A percentile compares a stretch with the other conserved stretches of the same genome.
Conservation (phyloP, 176 grass and related monocot species). For the Miscanthus lutarioriparius region DNA sequence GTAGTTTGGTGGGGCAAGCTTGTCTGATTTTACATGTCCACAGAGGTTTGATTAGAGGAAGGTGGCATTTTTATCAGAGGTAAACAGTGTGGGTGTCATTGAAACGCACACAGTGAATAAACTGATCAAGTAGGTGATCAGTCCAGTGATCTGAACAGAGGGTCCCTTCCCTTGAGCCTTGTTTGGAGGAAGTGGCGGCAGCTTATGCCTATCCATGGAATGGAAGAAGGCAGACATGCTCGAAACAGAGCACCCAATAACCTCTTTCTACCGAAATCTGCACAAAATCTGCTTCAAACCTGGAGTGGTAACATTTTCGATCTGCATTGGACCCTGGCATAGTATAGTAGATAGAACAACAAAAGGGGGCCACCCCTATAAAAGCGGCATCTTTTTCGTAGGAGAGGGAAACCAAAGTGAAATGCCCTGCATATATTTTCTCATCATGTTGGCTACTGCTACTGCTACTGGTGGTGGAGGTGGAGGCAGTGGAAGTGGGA, state of each 20-base stretch:
- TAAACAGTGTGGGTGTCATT: neutral
- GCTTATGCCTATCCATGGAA: conserved; percentile 14
- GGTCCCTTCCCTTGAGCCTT: neutral
- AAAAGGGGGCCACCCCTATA: neutral
- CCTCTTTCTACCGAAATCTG: conserved; percentile 32
- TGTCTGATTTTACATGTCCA: conserved; percentile 31
- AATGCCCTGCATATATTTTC: conserved; percentile 21
- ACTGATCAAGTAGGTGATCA: conserved; percentile 1
- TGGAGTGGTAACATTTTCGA: neutral
- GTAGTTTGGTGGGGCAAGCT: conserved; percentile 30
- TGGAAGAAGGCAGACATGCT: neutral
- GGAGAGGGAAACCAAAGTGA: conserved; percentile 28
- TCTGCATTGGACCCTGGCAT: conserved; percentile 27
- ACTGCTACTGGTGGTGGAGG: neutral
- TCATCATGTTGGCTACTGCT: conserved; percentile 6
- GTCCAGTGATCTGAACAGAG: conserved; percentile 34
- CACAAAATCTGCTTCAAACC: conserved; percentile 28
- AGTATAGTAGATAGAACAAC: neutral
- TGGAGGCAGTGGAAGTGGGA: conserved; percentile 12
- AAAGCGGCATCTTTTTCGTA: conserved; percentile 43
- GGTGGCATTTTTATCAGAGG: neutral
- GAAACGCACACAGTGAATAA: neutral
- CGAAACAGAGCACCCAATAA: conserved; percentile 40
- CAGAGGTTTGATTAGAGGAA: neutral
- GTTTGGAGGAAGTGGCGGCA: conserved; percentile 35